Base-by-base conservation (phyloP, 179 eudicot genomes). In the Heliamphora pulchella region DNA sequence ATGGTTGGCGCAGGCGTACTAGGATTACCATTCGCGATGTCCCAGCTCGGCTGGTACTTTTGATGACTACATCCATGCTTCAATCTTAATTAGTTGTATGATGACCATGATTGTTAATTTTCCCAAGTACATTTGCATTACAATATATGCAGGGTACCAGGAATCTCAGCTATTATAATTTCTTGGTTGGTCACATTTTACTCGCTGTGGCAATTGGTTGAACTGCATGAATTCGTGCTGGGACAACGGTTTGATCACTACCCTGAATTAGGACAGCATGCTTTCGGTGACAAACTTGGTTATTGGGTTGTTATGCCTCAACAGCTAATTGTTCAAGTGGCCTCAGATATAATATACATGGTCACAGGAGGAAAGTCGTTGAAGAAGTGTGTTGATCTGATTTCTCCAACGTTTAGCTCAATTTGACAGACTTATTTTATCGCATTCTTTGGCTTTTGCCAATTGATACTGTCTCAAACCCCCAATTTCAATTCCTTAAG, bases 141-240 rank as follows among this genome's bases (percentile, higher is more conserved):
- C n/a, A n/a, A n/a, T n/a, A n/a, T n/a, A n/a, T n/a, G n/a, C 31
- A 87, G 89, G 89, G 89, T 88, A n/a, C 89, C 89, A n/a, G 86
- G 89, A 20, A 85, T 87, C 5, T 53, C 86, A 9, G 79, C 85
- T 20, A 41, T 87, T 75, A 66, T 85, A 1, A 44, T 87, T 57
- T 87, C 89, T 18, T 87, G 89, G 89, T 62, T 87, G 47, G 65
- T 87, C 6, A 87, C 89, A 0, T 14, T 87, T 10, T 87, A 87
- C 86, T 83, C 89, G 0, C 4, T 87, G 10, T 87, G 89, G 89
- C 89, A 87, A 72, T 85, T 87, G 89, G 89, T 87, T 43, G 89
- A 87, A 61, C 83, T 87, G 89, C 89, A 87, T 48, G 89, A 87
- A 54, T 80, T 85, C 84, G 89, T 85, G 2, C 87, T 87, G 10